Conservation (phyloP, 257 asterid species). For the Perilla frutescens region DNA sequence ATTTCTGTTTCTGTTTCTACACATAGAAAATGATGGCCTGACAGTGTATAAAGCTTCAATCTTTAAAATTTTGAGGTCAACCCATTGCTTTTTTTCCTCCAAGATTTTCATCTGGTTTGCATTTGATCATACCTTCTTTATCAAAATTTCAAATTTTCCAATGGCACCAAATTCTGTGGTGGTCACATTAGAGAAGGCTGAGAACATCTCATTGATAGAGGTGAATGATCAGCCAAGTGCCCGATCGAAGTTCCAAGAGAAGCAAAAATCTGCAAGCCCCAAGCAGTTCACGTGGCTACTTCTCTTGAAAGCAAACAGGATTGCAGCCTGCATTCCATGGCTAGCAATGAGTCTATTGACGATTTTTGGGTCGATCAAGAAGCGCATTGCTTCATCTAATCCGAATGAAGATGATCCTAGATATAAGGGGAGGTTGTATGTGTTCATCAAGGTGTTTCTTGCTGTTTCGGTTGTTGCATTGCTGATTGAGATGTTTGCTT, state of each 20-base stretch:
- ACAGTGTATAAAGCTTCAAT: conserved; percentile 24
- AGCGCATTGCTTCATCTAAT: conserved; percentile 78
- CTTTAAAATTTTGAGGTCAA: conserved; percentile 30
- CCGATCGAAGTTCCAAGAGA: conserved; percentile 55
- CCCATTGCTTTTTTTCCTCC: conserved; percentile 32
- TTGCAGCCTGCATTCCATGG: conserved; percentile 69
- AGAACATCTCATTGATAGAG: conserved; percentile 57
- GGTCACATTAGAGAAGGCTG: conserved; percentile 69
- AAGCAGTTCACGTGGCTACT: conserved; percentile 74
- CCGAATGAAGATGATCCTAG: conserved; percentile 72
- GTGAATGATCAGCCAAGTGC: conserved; percentile 41
- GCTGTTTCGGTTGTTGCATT: conserved; percentile 68
- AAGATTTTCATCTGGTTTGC: conserved; percentile 34
- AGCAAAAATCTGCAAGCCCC: conserved; percentile 65
- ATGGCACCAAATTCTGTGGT: conserved; percentile 90
- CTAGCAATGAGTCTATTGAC: conserved; percentile 44
- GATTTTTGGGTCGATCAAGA: conserved; percentile 56
- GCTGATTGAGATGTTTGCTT: conserved; percentile 66
- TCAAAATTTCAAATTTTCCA: neutral
- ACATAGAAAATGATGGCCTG: conserved; percentile 33
- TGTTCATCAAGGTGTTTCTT: conserved; percentile 72
- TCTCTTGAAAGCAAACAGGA: conserved; percentile 65
- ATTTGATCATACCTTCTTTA: conserved; percentile 17
- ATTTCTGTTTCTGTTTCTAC: conserved; percentile 8
- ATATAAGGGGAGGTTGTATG: conserved; percentile 67